phyloP scores from a whole-genome alignment of 2,329 filamentous ascomycete genomes.

The Aspergillus pseudonomiae region DNA sequence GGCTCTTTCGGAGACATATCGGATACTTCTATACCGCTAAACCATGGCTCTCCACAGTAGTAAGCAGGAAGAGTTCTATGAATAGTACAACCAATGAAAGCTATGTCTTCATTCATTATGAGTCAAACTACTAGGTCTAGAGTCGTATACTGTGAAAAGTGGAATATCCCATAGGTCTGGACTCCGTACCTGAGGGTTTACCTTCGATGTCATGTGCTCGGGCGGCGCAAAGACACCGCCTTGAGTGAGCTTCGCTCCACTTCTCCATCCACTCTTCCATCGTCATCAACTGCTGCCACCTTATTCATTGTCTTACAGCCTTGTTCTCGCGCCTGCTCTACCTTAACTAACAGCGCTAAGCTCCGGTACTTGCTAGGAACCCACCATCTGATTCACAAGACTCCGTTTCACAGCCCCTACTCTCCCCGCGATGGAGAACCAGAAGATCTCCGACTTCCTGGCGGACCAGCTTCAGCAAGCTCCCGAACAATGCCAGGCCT shows the following conservation, averaged over 20 bases:
- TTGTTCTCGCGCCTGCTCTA: slow-evolving; percentile 3
- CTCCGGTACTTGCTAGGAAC: slow-evolving; percentile 7
- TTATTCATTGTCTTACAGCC: slow-evolving; percentile 14
- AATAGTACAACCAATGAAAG: not conserved
- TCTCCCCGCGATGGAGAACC: slow-evolving; percentile 69
- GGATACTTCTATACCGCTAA: slow-evolving; percentile 28
- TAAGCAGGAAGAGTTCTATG: not conserved
- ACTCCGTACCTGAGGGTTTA: not conserved
- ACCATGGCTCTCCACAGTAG: not conserved
- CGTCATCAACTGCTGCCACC: slow-evolving; percentile 12
- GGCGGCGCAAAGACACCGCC: slow-evolving; percentile 31
- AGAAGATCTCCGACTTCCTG: slow-evolving; percentile 90
- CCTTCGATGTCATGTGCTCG: slow-evolving; percentile 23
- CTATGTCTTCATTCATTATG: not conserved
- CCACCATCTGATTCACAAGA: slow-evolving; percentile 18
- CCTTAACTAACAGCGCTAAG: not conserved
- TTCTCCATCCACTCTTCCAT: slow-evolving; percentile 13
- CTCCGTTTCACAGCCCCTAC: slow-evolving; percentile 10
- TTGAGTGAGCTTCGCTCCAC: slow-evolving; percentile 24
- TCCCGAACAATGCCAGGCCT: slow-evolving; percentile 82
- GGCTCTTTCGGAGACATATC: slow-evolving; percentile 34
- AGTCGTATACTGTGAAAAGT: not conserved
- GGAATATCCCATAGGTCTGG: not conserved
- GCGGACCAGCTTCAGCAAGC: slow-evolving; percentile 85
- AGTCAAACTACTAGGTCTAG: not conserved